Evolutionary conservation across 2,329 filamentous ascomycete species (phyloP).

Genomic region (Stachybotrys elegans): DNA sequence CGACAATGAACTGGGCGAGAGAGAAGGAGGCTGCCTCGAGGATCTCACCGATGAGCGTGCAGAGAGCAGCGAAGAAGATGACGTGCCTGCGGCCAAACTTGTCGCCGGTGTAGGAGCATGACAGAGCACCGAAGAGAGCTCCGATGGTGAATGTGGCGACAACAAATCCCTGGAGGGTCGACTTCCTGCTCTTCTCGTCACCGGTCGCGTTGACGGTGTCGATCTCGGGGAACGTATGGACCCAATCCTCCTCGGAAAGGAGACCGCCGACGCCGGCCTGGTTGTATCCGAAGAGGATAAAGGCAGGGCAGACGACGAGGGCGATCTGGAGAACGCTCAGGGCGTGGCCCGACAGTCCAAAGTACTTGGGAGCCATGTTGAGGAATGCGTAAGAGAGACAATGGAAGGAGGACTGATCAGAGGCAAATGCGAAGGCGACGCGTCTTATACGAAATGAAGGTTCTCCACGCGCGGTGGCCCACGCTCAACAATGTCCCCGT

Average conservation of each 20-base stretch:
- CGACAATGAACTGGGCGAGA: constrained; percentile 27
- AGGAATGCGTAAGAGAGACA: too few species aligned
- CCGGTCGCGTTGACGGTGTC: constrained; percentile 43
- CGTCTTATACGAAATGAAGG: too few species aligned
- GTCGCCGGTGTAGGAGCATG: constrained; percentile 44
- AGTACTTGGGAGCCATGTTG: constrained; percentile 12
- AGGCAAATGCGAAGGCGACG: too few species aligned
- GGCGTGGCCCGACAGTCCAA: constrained; percentile 27
- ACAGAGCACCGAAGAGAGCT: constrained; percentile 47
- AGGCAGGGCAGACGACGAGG: constrained; percentile 36
- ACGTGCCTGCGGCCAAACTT: constrained; percentile 50
- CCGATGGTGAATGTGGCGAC: constrained; percentile 50
- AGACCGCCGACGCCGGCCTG: constrained; percentile 67
- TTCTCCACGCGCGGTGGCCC: too few species aligned
- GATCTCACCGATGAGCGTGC: constrained; percentile 46
- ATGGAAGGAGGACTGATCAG: too few species aligned
- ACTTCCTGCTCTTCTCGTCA: constrained; percentile 30
- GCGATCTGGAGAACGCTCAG: constrained; percentile 30
- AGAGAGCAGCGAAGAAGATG: constrained; percentile 46
- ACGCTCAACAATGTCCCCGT: too few species aligned
- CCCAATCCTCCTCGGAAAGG: constrained; percentile 57
- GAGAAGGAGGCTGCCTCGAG: constrained; percentile 48
- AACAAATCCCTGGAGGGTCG: constrained; percentile 37
- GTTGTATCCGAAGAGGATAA: constrained; percentile 50
- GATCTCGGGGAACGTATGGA: constrained; percentile 43